Conservation (phyloP, 2,329 filamentous ascomycete genomes). For the Bipolaris gigantea region DNA sequence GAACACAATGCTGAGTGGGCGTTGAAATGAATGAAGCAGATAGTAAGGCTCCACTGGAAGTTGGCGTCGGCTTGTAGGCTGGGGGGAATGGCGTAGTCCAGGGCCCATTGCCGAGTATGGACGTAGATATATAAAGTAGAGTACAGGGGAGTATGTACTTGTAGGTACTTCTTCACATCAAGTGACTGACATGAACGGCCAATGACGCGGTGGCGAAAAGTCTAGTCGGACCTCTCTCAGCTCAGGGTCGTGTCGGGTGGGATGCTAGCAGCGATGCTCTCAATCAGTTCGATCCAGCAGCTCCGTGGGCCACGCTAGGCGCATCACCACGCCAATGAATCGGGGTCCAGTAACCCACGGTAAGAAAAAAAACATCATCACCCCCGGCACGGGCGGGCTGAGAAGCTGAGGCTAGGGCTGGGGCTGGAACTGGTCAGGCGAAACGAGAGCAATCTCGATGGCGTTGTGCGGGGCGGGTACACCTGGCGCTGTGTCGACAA, state of each 20-base stretch:
- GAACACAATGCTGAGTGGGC: too few species aligned
- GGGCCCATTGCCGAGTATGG: too few species aligned
- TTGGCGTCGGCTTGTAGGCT: too few species aligned
- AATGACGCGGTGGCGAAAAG: conserved; percentile 6
- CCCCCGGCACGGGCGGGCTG: background rate
- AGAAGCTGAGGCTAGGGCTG: background rate
- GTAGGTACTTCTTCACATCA: background rate
- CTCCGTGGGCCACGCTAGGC: background rate
- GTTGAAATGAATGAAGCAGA: too few species aligned
- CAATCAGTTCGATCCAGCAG: conserved; percentile 17
- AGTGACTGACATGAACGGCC: background rate
- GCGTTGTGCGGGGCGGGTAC: background rate
- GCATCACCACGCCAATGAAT: conserved; percentile 7
- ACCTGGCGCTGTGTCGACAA: background rate
- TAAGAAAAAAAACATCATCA: conserved; percentile 7
- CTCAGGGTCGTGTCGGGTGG: conserved; percentile 15
- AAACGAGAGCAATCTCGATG: conserved; percentile 14
- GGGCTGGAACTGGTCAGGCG: background rate
- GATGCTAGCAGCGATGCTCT: conserved; percentile 23
- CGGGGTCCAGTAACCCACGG: conserved; percentile 12
- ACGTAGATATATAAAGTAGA: too few species aligned
- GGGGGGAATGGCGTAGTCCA: too few species aligned
- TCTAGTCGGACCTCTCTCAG: background rate
- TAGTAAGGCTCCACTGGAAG: too few species aligned
- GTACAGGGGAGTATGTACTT: too few species aligned